Evolutionary conservation across 2,329 filamentous ascomycete species (phyloP).

Genomic region (Fusarium floridanum): DNA sequence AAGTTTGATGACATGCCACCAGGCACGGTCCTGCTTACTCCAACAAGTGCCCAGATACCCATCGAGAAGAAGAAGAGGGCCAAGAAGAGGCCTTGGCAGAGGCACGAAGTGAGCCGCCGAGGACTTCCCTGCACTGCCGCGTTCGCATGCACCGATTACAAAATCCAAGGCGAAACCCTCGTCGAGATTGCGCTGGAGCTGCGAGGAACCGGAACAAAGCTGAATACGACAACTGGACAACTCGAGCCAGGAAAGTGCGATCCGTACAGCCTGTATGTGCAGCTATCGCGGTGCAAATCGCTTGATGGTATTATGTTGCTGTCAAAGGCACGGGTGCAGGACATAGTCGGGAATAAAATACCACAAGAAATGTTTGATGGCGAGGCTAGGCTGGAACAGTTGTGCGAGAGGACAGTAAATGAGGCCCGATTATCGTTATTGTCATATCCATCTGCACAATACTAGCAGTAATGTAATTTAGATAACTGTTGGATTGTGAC

Average conservation of each 20-base stretch:
- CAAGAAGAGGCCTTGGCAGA: background rate
- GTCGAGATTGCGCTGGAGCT: background rate
- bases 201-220: slow-evolving; percentile 6
- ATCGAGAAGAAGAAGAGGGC: background rate
- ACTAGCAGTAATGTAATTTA: too few relatives aligned
- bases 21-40: background rate
- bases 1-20: background rate
- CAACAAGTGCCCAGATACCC: background rate
- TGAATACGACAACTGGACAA: slow-evolving; percentile 1
- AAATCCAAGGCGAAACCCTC: slow-evolving; percentile 6
- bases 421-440: background rate
- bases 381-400: background rate
- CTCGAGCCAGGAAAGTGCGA: background rate
- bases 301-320: background rate
- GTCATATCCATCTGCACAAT: too few relatives aligned
- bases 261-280: background rate
- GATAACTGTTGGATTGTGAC: too few relatives aligned
- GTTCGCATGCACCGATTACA: slow-evolving; percentile 5
- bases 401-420: background rate
- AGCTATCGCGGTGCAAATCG: background rate
- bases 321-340: background rate
- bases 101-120: background rate
- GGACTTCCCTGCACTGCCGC: background rate
- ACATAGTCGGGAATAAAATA: slow-evolving; percentile 9
- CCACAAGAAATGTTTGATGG: slow-evolving; percentile 1